A percentile compares a stretch with the other conserved stretches of the same genome.
Evolutionary conservation across 139 green algal genomes (phyloP).

Genomic region (Eudorina sp.): DNA sequence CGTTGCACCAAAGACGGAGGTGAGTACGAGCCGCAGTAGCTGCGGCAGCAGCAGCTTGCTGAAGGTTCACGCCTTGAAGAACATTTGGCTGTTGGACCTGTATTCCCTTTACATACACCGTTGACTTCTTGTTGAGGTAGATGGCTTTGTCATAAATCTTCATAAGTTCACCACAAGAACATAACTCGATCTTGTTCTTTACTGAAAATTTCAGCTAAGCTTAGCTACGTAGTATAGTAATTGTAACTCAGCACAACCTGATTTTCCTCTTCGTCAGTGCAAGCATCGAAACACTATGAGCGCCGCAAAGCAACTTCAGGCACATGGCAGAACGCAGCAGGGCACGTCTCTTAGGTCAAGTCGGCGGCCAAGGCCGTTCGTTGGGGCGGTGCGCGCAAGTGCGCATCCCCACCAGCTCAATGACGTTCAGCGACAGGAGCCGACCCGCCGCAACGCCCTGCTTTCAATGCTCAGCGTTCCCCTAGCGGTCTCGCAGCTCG

Average conservation of each 20-base stretch:
- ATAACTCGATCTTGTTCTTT: too few relatives aligned
- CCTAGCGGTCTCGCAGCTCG: background rate
- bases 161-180: too few relatives aligned
- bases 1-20: too few relatives aligned
- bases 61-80: background rate
- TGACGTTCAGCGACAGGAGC: background rate
- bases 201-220: too few relatives aligned
- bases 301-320: background rate
- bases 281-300: too few relatives aligned
- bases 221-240: too few relatives aligned
- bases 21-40: background rate
- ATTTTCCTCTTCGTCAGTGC: too few relatives aligned
- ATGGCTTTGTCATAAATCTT: too few relatives aligned
- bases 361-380: background rate
- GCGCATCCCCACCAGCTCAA: background rate
- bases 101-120: too few relatives aligned
- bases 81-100: too few relatives aligned
- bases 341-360: background rate
- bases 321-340: background rate
- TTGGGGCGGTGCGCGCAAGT: background rate
- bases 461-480: background rate
- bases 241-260: too few relatives aligned
- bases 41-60: background rate
- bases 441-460: conserved; percentile 11
- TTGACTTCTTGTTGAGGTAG: too few relatives aligned